These are phyloP conservation scores for Neurospora intermedia DNA, from an alignment of 495 filamentous ascomycete species.

Conservation along the genomic window DNA sequence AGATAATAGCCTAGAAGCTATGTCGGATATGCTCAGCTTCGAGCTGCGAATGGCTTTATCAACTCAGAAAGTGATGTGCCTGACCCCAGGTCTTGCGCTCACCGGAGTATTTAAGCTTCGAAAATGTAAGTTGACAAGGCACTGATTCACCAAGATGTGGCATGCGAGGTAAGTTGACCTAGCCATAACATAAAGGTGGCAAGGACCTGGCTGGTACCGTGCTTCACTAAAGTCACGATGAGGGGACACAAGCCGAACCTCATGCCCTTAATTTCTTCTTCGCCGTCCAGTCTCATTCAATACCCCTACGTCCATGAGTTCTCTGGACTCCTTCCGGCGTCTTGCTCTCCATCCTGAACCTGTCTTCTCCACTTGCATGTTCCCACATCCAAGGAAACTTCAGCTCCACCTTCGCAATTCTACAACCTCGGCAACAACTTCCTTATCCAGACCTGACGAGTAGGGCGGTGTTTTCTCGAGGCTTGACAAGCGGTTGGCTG, in stretches of 20 bases:
- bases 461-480: not conserved
- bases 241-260: not conserved
- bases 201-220: not conserved
- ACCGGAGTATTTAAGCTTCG: not conserved
- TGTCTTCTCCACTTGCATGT: not conserved
- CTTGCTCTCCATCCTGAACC: not conserved
- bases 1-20: not conserved
- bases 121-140: not conserved
- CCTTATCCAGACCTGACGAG: not conserved
- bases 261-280: not conserved
- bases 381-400: not conserved
- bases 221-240: not conserved
- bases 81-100: too few species aligned
- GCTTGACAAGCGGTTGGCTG: not conserved
- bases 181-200: not conserved
- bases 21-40: not conserved
- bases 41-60: not conserved
- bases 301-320: not conserved
- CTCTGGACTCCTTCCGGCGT: not conserved
- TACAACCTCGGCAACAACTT: not conserved
- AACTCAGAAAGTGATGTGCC: not conserved
- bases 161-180: not conserved
- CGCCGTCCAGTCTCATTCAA: not conserved
- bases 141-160: not conserved
- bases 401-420: not conserved